Evolutionary conservation across 495 filamentous ascomycete species (phyloP), one percentile per base, ranked within the genome.

Genomic region (Hypoxylon intermedium): DNA sequence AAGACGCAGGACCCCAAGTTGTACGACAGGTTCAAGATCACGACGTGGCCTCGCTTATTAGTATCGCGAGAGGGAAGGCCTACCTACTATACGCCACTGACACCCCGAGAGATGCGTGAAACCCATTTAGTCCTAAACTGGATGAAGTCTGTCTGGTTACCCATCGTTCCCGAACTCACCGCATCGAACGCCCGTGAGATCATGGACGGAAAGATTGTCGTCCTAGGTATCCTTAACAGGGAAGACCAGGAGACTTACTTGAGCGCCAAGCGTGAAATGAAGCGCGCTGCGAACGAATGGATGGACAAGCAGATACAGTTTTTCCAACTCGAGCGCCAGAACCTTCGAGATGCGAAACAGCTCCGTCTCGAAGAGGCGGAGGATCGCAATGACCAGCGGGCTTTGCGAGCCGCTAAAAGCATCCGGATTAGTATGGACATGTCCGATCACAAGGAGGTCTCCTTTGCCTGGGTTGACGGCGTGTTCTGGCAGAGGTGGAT

Each of bases 401-500:
- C 91, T 5, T 70, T 97, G 48, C 82, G 91, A 37, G 79, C 85
- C n/a, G 95, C 94, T 18, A 98, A 98, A 79, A 89, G 85, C 59
- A 96, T 95, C 73, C 83, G 86, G 5, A 92, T 98, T 68, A 89
- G 89, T 53, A 93, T 97, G 81, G 86, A 92, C 59, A 85, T 89
- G 67, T 82, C 90, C 49, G 86, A 91, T 68, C 88, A 88, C 66
- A 96, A 94, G 74, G 87, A 94, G 65, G 91, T 97, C 19, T 82
- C 87, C 3, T 98, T 98, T 76, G 94, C 95, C n/a, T 98, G 95
- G 95, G 91, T 98, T 6, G 94, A 98, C 72, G 92, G 92, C 43
- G 85, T 91, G 18, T 97, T 98, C 73, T 98, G 94, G 94, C 92
- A 97, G 72, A 83, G 93, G 31, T 98, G 94, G 94, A 85, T 98